phyloP scores from a whole-genome alignment of 2,329 filamentous ascomycete species.

The Penicillium sp. region DNA sequence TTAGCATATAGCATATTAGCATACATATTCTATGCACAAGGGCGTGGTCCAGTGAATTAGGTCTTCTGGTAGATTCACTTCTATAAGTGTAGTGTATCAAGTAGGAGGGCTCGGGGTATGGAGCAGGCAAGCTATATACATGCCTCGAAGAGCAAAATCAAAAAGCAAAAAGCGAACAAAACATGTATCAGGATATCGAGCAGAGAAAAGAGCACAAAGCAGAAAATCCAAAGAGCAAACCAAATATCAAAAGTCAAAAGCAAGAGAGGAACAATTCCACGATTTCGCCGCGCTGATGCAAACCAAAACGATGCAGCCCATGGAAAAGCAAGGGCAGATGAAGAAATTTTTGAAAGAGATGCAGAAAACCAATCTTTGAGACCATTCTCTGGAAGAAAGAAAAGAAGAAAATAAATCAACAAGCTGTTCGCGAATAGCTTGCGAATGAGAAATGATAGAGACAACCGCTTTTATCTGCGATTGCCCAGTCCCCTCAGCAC shows the following conservation, averaged over 20 bases:
- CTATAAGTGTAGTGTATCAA: no score
- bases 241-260: conserved; percentile 15
- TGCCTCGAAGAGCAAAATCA: background rate
- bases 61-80: no score
- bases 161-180: no score
- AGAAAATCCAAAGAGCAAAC: conserved; percentile 3
- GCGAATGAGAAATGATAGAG: background rate
- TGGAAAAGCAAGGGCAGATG: conserved; percentile 12
- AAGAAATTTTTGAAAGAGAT: conserved; percentile 3
- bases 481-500: conserved; percentile 41
- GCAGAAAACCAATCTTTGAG: background rate
- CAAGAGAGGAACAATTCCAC: conserved; percentile 6
- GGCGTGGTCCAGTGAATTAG: no score
- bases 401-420: conserved; percentile 12
- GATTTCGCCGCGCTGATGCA: conserved; percentile 33
- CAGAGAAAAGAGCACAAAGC: conserved; percentile 11
- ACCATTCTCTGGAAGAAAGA: background rate
- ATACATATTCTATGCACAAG: no score
- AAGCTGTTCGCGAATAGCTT: conserved; percentile 5
- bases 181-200: conserved; percentile 20
- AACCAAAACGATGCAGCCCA: conserved; percentile 16
- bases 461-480: conserved; percentile 18
- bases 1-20: no score
- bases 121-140: no score
- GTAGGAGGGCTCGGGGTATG: no score